phyloP scores from a whole-genome alignment of 192 early-diverging fungal genomes.

The Anaeromyces robustus region DNA sequence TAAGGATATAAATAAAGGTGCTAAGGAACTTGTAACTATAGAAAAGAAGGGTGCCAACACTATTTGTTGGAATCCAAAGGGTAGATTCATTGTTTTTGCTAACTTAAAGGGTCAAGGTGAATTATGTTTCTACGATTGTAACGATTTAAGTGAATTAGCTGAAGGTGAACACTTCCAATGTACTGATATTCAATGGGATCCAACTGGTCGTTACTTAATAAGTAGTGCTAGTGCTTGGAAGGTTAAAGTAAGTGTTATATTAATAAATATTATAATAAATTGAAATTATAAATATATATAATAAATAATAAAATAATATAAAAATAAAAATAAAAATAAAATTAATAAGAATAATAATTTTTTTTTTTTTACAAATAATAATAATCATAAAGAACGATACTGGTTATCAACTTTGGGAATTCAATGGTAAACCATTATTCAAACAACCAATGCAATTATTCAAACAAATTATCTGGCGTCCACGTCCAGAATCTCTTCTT shows the following conservation, averaged over 20 bases:
- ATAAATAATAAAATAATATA: neutral
- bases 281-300: neutral
- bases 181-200: conserved; percentile 96
- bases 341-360: too few species aligned
- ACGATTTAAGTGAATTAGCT: conserved; percentile 35
- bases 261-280: too few species aligned
- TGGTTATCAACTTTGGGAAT: conserved; percentile 84
- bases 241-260: conserved; percentile 36
- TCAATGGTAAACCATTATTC: conserved; percentile 65
- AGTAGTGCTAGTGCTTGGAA: conserved; percentile 76
- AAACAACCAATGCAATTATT: conserved; percentile 62
- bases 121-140: conserved; percentile 86
- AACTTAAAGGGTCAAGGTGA: conserved; percentile 65
- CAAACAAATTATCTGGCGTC: conserved; percentile 92
- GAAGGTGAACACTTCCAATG: conserved; percentile 84
- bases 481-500: conserved; percentile 71
- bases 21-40: conserved; percentile 70
- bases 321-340: too few species aligned
- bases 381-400: conserved; percentile 61
- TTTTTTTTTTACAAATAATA: too few species aligned
- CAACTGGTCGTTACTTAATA: conserved; percentile 87
- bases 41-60: conserved; percentile 67
- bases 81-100: conserved; percentile 77
- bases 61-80: conserved; percentile 90
- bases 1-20: conserved; percentile 20